Evolutionary conservation across 2,329 filamentous ascomycete genomes (phyloP), one percentile per base, ranked within the genome.

Genomic region (Exophiala sp.): DNA sequence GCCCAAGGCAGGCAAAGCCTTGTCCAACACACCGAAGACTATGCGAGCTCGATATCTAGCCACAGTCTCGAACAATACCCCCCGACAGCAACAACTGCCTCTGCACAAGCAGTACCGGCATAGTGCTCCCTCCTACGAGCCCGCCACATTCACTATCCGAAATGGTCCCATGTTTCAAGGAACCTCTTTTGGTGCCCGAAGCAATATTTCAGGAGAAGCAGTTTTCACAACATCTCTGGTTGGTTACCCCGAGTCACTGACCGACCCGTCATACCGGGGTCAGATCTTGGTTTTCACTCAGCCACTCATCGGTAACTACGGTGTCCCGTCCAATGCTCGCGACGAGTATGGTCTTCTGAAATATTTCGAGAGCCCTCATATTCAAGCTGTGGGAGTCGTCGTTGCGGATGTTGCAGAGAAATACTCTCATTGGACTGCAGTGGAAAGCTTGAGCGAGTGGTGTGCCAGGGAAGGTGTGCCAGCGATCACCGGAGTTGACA

Each of bases 271-370:
- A 49, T 84, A 84, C 68, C 80, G 81, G 60, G 81, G 72, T 46
- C 93, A 98, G 76, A 97, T 98, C 61, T 78, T 98, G 62, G 91
- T 97, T 71, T 96, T 97, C 77, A 98, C 93, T 60, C 90, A 96
- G 70, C 93, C 93, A 29, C 75, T 98, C 61, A 96, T 98, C 65
- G 93, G 93, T 66, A 98, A 98, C 79, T 98, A 98, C 68, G 93
- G 93, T 63, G 91, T 98, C 14, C 93, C 93, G 13, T 94, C 89
- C 24, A 82, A 78, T 58, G 79, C 83, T 64, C 85, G 88, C 58
- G 93, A 98, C 70, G 75, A 90, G 70, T 87, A 82, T 70, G 93
- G 93, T 63, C 81, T 98, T 52, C 78, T 97, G 68, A 93, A 93
- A 74, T 95, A 97, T 77, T 98, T 98, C 65, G 93, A 98, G 73